Evolutionary conservation across 306 rosid genomes (phyloP), one percentile per base, ranked within the genome.

Genomic region (Vigna reflexopilosa): DNA sequence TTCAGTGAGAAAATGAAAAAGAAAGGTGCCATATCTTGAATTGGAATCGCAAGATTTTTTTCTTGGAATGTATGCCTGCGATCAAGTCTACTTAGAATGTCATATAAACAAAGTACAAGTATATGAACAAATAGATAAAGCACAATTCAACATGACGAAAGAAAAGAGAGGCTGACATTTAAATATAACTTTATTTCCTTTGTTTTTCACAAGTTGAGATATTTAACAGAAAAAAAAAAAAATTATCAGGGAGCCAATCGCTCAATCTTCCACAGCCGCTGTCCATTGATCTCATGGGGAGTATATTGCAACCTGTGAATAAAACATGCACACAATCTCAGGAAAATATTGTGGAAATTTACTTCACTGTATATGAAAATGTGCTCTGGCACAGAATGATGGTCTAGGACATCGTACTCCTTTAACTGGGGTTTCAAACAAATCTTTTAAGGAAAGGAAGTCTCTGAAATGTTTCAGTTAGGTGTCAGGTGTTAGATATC

Each of bases 161-260:
- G 40, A 68, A 11, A 30, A 67, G 28, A 45, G 9, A 68, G 26
- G 40, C 7, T 14, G 28, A 15, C 32, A 36, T 56, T 44, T 47
- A 32, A 40, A 78, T 56, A 44, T 28, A 68, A 77, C 55, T 79
- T 48, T 34, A 34, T 48, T 69, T 61, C 77, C 63, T 50, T 75
- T 50, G 69, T 68, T 69, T 67, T 73, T 75, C 84, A 74, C 70
- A 78, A 38, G 44, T 68, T 59, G 82, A 52, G 86, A 72, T 69
- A 85, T 59, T 74, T 82, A 64, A 67, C 30, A 38, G 55, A 14
- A 8, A 52, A 47, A 40, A 50, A 0, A 0, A 30, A 1, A 50
- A 40, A 64, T 67, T n/a, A 42, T 95, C 89, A 96, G 20, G 99
- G 98, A 42, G 99, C 98, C 89, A 96, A 84, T 45, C 98, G 92